Evolutionary conservation across 352 stramenopile species (phyloP).

Genomic region (Phytophthora lateralis): DNA sequence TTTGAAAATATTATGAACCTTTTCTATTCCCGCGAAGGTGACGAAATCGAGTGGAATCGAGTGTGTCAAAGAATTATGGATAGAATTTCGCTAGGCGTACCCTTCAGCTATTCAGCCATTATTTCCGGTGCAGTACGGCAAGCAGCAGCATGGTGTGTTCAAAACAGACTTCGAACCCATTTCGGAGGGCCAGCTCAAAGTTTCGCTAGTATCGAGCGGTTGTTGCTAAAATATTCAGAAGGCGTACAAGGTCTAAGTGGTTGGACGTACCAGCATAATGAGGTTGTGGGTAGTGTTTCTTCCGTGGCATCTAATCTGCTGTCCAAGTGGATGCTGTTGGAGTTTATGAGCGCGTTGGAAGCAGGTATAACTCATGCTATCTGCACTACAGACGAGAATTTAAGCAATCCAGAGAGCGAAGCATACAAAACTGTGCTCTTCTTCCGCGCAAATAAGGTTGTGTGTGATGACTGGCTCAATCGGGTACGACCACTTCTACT

Average conservation of each 20-base stretch:
- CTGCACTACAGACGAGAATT: slow-evolving; percentile 18
- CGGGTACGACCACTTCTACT: slow-evolving; percentile 61
- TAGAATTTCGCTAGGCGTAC: slow-evolving; percentile 1
- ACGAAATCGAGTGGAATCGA: slow-evolving; percentile 43
- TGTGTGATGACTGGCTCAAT: slow-evolving; percentile 77
- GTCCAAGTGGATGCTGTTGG: slow-evolving; percentile 48
- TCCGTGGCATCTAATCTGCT: slow-evolving; percentile 12
- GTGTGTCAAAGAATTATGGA: slow-evolving; percentile 34
- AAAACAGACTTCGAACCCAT: slow-evolving; percentile 75
- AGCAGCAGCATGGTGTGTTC: slow-evolving; percentile 71
- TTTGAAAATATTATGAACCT: slow-evolving; percentile 53
- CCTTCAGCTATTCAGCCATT: slow-evolving; percentile 26
- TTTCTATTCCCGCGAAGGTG: slow-evolving; percentile 34
- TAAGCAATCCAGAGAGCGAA: slow-evolving; percentile 48
- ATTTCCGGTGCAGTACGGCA: slow-evolving; percentile 46
- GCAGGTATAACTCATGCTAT: slow-evolving; percentile 46
- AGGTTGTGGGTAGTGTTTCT: not conserved
- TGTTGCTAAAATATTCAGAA: slow-evolving; percentile 53
- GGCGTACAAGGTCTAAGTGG: slow-evolving; percentile 8
- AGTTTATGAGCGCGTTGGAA: slow-evolving; percentile 65
- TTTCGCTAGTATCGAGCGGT: slow-evolving; percentile 76
- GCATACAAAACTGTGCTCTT: slow-evolving; percentile 52
- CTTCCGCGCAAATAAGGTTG: slow-evolving; percentile 66
- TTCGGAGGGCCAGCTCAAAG: slow-evolving; percentile 76
- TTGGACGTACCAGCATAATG: slow-evolving; percentile 3